A percentile compares a stretch with the other conserved stretches of the same genome.
Conservation (phyloP, 1,284 basidiomycete genomes). For the Inonotus hispidus region DNA sequence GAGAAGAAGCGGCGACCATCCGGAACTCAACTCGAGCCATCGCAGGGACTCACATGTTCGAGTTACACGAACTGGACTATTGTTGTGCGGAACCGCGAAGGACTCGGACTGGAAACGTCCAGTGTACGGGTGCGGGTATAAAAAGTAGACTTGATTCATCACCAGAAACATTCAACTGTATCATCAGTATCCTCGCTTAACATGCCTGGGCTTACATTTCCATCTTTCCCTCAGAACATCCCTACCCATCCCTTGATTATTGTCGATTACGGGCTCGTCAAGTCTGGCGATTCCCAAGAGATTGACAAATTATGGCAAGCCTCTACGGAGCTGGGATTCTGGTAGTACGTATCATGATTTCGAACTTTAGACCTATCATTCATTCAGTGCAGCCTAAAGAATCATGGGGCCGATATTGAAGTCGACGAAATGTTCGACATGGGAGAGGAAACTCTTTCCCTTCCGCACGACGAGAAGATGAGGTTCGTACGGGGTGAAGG, state of each 20-base stretch:
- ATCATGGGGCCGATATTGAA: conserved; percentile 49
- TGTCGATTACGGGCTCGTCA: conserved; percentile 44
- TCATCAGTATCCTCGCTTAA: not conserved
- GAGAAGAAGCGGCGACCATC: not conserved
- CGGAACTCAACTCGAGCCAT: no score
- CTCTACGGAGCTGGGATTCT: conserved; percentile 46
- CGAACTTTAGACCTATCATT: not conserved
- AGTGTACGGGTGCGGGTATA: not conserved
- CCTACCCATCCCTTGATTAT: conserved; percentile 44
- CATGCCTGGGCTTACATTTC: conserved; percentile 26
- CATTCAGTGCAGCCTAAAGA: conserved; percentile 43
- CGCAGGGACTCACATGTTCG: no score
- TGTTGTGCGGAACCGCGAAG: not conserved
- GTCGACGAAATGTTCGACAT: conserved; percentile 55
- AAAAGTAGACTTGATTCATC: not conserved
- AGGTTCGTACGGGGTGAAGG: conserved; percentile 60
- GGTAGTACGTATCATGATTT: conserved; percentile 39
- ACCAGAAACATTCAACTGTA: not conserved
- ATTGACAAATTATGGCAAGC: conserved; percentile 46
- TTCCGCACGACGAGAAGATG: conserved; percentile 59
- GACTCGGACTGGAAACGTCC: not conserved
- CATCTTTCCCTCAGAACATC: conserved; percentile 45
- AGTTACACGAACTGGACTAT: not conserved
- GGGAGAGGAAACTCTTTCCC: conserved; percentile 49
- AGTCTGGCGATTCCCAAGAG: conserved; percentile 33